Evolutionary conservation across 805 yeast genomes (phyloP), one percentile per base, ranked within the genome.

Genomic region (Nakazawaea wyomingensis): DNA sequence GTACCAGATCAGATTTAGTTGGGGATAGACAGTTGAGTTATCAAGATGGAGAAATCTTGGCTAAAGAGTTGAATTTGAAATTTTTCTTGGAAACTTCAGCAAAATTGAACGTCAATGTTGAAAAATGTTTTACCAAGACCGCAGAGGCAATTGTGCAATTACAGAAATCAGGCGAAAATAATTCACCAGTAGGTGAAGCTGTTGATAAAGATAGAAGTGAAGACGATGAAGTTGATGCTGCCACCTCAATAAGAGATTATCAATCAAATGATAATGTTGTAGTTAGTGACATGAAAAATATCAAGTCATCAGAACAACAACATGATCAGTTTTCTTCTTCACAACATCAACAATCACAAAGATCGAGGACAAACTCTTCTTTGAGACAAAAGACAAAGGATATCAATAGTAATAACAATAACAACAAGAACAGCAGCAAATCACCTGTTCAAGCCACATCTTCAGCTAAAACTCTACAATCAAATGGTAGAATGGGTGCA

Each of bases 41-140:
- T 51, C 84, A 78, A 52, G 87, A 81, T 55, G 89, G 55, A 2
- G 36, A 37, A 13, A 45, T 43, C 8, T 26, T 56, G 46, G 60
- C 53, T 48, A 53, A 49, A 4, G 51, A 57, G 6, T 47, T 54
- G 4, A 37, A 49, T 4, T 40, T 58, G 36, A 60, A 69, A 42
- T 67, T 61, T 16, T 71, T 65, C 46, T 50, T 73, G 50, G 96
- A 90, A 61, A 83, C 95, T n/a, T 81, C 91, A 51, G 95, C 96
- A 8, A 76, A 82, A 71, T 72, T 77, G 53, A 77, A 80, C 53
- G 75, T 83, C 32, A 85, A 86, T 54, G 85, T 90, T 18, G 89
- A 84, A 50, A 86, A 85, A 52, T 85, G 88, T 0, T 90, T 90
- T 54, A 67, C 76, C 13, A 17, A 8, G 1, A 55, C 56, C 2